phyloP scores from a whole-genome alignment of 2,329 filamentous ascomycete species.

The Colletotrichum siamense region DNA sequence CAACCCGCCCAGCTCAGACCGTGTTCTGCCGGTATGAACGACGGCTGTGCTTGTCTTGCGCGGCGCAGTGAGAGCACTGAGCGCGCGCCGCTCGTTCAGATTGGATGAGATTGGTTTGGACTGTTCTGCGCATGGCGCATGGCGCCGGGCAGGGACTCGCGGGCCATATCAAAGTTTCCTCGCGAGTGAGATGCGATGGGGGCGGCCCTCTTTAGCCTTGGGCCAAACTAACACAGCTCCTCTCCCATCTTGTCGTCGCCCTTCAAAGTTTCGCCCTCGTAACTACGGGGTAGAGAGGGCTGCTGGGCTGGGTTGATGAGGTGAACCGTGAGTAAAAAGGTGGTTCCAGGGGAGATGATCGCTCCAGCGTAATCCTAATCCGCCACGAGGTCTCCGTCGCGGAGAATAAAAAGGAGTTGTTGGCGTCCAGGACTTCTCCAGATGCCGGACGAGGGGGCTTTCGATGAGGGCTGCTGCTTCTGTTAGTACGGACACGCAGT shows the following conservation, averaged over 20 bases:
- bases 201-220: background rate
- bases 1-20: background rate
- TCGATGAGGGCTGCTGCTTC: background rate
- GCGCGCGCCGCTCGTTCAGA: background rate
- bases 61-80: background rate
- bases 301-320: background rate
- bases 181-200: background rate
- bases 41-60: background rate
- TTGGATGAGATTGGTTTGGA: background rate
- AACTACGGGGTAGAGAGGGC: background rate
- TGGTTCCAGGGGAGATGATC: constrained; percentile 13
- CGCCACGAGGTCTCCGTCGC: background rate
- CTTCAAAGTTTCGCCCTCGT: background rate
- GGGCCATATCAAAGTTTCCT: background rate
- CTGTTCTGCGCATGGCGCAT: background rate
- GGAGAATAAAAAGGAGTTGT: background rate
- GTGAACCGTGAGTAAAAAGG: background rate
- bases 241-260: background rate
- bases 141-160: background rate
- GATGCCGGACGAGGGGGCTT: background rate
- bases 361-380: constrained; percentile 2
- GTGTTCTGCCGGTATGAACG: background rate
- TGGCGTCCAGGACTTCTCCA: background rate
- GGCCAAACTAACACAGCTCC: background rate
- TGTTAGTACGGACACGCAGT: background rate